Percentiles rank a stretch among this genome's conserved stretches.
These are phyloP conservation scores for Bertia moriformis DNA, from an alignment of 2,329 filamentous ascomycete species.

Conservation along the genomic window DNA sequence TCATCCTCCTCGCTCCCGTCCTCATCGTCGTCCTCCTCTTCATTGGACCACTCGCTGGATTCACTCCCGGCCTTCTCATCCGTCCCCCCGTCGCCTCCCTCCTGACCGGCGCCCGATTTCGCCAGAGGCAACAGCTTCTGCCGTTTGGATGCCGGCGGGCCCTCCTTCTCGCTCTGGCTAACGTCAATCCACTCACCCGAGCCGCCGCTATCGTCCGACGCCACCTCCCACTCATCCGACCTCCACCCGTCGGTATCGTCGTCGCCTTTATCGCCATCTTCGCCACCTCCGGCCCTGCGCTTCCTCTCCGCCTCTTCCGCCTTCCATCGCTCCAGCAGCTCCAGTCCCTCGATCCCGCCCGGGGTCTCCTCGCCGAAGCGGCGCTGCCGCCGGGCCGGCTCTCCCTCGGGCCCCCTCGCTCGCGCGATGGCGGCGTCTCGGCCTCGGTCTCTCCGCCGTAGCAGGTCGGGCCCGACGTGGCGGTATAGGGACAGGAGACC, in stretches of 20 bases:
- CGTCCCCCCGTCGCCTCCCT: no score
- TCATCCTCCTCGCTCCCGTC: conserved; percentile 7
- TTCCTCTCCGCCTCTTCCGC: conserved; percentile 70
- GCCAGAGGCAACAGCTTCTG: conserved; percentile 35
- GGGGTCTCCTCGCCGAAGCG: conserved; percentile 70
- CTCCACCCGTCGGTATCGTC: conserved; percentile 44
- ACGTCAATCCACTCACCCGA: conserved; percentile 92
- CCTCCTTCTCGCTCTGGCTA: conserved; percentile 69
- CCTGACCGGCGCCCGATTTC: conserved; percentile 9
- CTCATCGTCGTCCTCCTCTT: no score
- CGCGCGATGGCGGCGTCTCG: conserved; percentile 86
- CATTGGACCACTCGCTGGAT: no score
- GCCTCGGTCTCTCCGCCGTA: conserved; percentile 80
- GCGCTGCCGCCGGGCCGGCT: conserved; percentile 58
- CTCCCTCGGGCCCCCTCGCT: no score
- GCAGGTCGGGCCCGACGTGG: conserved; percentile 76
- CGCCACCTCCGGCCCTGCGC: conserved; percentile 45
- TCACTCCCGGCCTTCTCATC: no score
- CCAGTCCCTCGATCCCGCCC: conserved; percentile 80
- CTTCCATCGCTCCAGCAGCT: conserved; percentile 85
- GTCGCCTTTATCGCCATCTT: conserved; percentile 44
- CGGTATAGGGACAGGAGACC: conserved; percentile 80
- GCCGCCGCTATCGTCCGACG: conserved; percentile 36
- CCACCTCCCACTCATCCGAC: conserved; percentile 44
- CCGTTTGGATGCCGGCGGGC: conserved; percentile 53